Base-by-base conservation (phyloP, 495 filamentous ascomycete species). In the Platismatia glauca region DNA sequence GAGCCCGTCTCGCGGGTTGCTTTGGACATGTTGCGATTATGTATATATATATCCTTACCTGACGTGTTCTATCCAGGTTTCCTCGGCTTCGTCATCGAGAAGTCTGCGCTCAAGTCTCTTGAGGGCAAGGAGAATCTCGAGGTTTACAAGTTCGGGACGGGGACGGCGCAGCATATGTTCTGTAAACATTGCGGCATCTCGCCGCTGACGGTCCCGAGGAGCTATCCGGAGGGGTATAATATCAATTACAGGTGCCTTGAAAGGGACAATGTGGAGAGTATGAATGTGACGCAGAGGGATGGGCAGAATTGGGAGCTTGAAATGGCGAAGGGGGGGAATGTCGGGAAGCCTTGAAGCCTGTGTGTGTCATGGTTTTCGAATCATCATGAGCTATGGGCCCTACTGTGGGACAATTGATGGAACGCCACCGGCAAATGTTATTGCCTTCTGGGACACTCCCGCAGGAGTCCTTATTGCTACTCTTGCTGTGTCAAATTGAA, bases 111-210 rank as follows among this genome's bases (percentile, higher is more conserved):
- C 1, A 62, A 55, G 34, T 61, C 33, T 20, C 58, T 65, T 9
- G 18, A 37, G 9, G 64, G 59, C 0, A 55, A 62, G 24, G 55
- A 62, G 33, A 24, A 62, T 41, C 55, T 65, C 0, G 13, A 37
- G 38, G 35, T 61, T 39, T 65, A 61, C 43, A 58, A 18, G 9
- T 65, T 65, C 59, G 57, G 61, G 29, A 62, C 55, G 5, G 64
- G 59, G 5, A 65, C 59, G 2, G 59, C 64, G 4, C 50, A 65
- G n/a, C 64, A 65, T 27, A 57, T 59, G 63, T 65, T 65, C 31
- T 58, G 63, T 33, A 61, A 65, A 39, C 52, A 33, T 0, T 65
- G 63, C 18, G 63, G 64, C 8, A 65, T 65, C 13, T 65, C 52
- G 27, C 58, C 63, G 7, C 34, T 65, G 16, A 57, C 43, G n/a